Evolutionary conservation across 2,329 filamentous ascomycete genomes (phyloP).

Genomic region (Balansia obtecta): DNA sequence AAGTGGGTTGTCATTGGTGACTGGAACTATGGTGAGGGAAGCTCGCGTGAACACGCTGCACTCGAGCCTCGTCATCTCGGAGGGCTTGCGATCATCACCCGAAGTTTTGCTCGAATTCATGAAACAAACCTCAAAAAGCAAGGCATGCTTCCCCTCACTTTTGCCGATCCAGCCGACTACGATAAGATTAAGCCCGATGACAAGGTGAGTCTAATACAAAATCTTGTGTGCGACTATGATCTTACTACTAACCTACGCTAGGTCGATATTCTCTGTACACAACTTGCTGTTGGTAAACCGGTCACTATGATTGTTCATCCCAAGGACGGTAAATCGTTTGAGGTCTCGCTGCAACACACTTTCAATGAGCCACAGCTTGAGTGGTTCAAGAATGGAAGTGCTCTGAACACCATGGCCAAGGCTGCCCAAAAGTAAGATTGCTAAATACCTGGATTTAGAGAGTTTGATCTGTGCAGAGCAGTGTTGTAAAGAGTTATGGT

Average conservation of each 20-base stretch:
- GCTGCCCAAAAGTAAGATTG: conserved; percentile 18
- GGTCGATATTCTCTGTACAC: conserved; percentile 76
- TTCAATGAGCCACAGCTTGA: conserved; percentile 97
- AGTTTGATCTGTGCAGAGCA: background rate
- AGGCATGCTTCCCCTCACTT: conserved; percentile 98
- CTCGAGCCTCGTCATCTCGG: conserved; percentile 95
- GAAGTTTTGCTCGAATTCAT: conserved; percentile 96
- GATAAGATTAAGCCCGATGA: conserved; percentile 92
- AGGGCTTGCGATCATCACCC: conserved; percentile 91
- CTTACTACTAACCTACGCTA: conserved; percentile 18
- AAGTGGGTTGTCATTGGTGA: conserved; percentile 97
- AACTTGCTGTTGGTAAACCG: conserved; percentile 86
- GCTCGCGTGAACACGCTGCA: conserved; percentile 94
- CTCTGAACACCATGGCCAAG: conserved; percentile 98
- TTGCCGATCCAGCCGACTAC: conserved; percentile 89
- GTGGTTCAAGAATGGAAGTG: conserved; percentile 98
- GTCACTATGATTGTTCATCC: conserved; percentile 87
- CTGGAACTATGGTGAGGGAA: conserved; percentile 99
- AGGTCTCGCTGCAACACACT: conserved; percentile 79
- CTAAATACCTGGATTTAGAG: background rate
- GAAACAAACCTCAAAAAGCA: conserved; percentile 99
- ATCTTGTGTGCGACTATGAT: background rate
- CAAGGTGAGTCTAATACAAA: conserved; percentile 41
- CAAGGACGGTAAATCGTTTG: conserved; percentile 69
- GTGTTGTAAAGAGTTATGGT: background rate